phyloP scores from a whole-genome alignment of 345 rosid species.

The Acer saccharum region DNA sequence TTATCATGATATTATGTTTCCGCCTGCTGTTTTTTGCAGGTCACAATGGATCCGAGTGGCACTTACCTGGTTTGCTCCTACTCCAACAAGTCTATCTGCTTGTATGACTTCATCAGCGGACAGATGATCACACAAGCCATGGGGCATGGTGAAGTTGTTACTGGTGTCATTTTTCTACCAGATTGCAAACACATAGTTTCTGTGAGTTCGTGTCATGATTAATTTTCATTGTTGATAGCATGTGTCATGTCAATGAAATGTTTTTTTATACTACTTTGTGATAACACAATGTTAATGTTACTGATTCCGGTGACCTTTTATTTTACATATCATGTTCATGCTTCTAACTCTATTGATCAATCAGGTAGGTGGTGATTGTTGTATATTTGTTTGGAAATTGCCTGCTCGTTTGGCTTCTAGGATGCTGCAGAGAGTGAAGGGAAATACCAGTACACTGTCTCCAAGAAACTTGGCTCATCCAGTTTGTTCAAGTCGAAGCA shows the following conservation, averaged over 20 bases:
- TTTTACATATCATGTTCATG: constrained; percentile 10
- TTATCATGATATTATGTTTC: constrained; percentile 25
- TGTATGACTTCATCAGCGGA: constrained; percentile 62
- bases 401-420: constrained; percentile 57
- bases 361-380: constrained; percentile 78
- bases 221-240: constrained; percentile 11
- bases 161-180: constrained; percentile 80
- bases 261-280: constrained; percentile 10
- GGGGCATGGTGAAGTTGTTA: constrained; percentile 79
- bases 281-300: not conserved
- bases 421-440: constrained; percentile 54
- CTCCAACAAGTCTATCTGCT: constrained; percentile 72
- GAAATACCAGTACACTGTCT: constrained; percentile 38
- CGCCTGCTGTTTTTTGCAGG: constrained; percentile 43
- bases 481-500: constrained; percentile 35
- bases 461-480: constrained; percentile 43
- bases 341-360: constrained; percentile 26
- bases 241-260: constrained; percentile 9
- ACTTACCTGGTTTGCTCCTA: constrained; percentile 70
- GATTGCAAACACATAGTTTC: constrained; percentile 85
- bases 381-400: constrained; percentile 79
- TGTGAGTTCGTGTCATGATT: constrained; percentile 50
- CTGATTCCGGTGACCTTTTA: not conserved
- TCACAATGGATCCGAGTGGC: constrained; percentile 77
- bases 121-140: constrained; percentile 67